phyloP scores from a whole-genome alignment of 106 monocot species.

The Apostasia shenzhenica region DNA sequence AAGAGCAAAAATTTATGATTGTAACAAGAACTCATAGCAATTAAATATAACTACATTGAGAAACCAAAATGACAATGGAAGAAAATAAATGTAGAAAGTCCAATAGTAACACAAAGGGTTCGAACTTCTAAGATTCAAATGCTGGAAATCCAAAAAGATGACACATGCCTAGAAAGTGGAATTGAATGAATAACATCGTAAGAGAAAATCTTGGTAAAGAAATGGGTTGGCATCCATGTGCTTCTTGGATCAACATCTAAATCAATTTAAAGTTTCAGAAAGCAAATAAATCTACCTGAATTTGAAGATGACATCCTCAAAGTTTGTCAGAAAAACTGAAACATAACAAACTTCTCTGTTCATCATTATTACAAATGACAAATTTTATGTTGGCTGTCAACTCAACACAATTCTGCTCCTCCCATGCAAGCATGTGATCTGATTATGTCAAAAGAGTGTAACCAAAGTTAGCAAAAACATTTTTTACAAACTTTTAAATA shows the following conservation, averaged over 20 bases:
- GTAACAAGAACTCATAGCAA: too few relatives aligned
- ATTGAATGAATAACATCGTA: neutral
- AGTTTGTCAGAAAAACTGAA: neutral
- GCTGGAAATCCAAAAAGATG: neutral
- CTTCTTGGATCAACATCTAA: neutral
- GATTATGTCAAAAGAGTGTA: neutral
- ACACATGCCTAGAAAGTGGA: neutral
- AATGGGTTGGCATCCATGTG: slow-evolving; percentile 8
- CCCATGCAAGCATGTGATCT: neutral
- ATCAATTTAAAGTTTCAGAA: neutral
- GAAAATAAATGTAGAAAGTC: neutral
- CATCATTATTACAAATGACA: neutral
- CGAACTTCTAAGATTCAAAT: neutral
- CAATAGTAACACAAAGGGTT: slow-evolving; percentile 2
- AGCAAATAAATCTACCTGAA: slow-evolving; percentile 14
- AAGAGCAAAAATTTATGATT: too few relatives aligned
- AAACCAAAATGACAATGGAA: neutral
- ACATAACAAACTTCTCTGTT: too few relatives aligned
- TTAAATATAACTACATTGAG: neutral
- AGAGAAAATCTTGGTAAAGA: neutral
- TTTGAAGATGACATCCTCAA: slow-evolving; percentile 14
- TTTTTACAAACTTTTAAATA: neutral
- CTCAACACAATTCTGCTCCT: neutral
- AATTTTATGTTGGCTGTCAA: neutral
- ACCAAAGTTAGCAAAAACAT: neutral